Evolutionary conservation across 495 filamentous ascomycete genomes (phyloP).

Genomic region (Penicillium subrubescens): DNA sequence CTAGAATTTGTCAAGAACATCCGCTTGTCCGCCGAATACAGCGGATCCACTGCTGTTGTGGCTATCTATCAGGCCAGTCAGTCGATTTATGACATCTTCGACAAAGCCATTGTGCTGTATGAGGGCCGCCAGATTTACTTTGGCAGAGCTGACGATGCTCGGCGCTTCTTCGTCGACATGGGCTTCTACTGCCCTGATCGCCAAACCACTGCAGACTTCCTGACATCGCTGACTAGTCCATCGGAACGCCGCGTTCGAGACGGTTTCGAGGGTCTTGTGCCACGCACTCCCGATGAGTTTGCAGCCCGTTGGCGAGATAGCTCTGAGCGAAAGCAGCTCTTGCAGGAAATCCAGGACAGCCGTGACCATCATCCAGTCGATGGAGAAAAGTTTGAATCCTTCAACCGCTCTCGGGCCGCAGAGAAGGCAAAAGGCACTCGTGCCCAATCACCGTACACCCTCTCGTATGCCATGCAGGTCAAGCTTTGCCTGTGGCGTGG

Average conservation of each 20-base stretch:
- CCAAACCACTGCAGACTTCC: constrained; percentile 67
- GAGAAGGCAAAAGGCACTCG: constrained; percentile 35
- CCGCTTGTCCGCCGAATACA: constrained; percentile 70
- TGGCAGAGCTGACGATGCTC: constrained; percentile 56
- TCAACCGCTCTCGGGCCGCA: constrained; percentile 26
- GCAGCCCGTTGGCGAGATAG: constrained; percentile 58
- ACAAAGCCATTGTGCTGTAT: constrained; percentile 62
- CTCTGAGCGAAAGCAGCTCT: constrained; percentile 46
- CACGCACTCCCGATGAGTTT: constrained; percentile 69
- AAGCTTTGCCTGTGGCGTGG: constrained; percentile 47
- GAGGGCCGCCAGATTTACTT: constrained; percentile 66
- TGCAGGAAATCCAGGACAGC: constrained; percentile 43
- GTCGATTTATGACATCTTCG: constrained; percentile 71
- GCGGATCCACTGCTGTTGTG: constrained; percentile 74
- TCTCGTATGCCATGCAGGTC: constrained; percentile 49
- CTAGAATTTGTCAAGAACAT: constrained; percentile 69
- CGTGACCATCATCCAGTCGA: background rate
- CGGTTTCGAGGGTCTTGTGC: constrained; percentile 64
- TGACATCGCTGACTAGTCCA: constrained; percentile 70
- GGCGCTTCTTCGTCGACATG: constrained; percentile 60
- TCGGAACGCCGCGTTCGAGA: constrained; percentile 57
- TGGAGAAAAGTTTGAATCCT: background rate
- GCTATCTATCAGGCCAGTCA: constrained; percentile 83
- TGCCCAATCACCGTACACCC: constrained; percentile 41
- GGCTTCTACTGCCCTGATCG: constrained; percentile 59